A percentile compares a stretch with the other conserved stretches of the same genome.
phyloP scores from a whole-genome alignment of 1,284 basidiomycete genomes.

The Ustilago crameri region DNA sequence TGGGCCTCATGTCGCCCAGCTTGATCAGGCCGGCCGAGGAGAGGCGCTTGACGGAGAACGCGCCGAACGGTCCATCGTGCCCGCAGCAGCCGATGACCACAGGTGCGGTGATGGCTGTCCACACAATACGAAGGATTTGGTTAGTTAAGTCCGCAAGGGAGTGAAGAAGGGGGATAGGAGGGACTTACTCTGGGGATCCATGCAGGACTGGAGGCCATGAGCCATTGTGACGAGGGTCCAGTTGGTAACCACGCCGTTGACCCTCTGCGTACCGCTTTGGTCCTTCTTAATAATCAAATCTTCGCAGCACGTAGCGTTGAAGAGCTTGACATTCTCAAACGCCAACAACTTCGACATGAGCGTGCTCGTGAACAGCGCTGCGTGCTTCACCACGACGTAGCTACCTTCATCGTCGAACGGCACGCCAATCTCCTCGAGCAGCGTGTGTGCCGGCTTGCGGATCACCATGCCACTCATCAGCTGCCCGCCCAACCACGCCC shows the following conservation, averaged over 20 bases:
- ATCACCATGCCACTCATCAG: conserved; percentile 87
- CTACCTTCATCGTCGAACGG: conserved; percentile 83
- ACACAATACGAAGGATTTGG: background rate
- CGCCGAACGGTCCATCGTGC: conserved; percentile 86
- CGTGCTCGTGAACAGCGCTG: conserved; percentile 77
- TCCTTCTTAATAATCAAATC: conserved; percentile 67
- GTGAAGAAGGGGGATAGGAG: background rate
- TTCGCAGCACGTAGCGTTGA: conserved; percentile 69
- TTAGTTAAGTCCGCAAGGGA: background rate
- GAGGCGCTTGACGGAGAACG: conserved; percentile 84
- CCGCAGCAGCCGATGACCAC: conserved; percentile 75
- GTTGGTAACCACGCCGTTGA: conserved; percentile 86
- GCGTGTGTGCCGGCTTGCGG: conserved; percentile 80
- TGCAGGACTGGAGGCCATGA: conserved; percentile 77
- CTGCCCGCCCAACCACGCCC: conserved; percentile 74
- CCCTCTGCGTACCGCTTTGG: conserved; percentile 72
- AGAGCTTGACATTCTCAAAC: conserved; percentile 75
- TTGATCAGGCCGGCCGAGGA: conserved; percentile 80
- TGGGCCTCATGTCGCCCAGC: conserved; percentile 80
- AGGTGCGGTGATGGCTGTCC: conserved; percentile 69
- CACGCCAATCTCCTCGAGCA: conserved; percentile 79
- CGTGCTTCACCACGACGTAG: conserved; percentile 69
- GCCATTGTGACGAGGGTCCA: conserved; percentile 85
- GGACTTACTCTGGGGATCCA: conserved; percentile 83
- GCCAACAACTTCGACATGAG: conserved; percentile 78